Percentiles rank a stretch among this genome's conserved stretches.
Conservation (phyloP, 345 rosid species). For the Fremontodendron californicum region DNA sequence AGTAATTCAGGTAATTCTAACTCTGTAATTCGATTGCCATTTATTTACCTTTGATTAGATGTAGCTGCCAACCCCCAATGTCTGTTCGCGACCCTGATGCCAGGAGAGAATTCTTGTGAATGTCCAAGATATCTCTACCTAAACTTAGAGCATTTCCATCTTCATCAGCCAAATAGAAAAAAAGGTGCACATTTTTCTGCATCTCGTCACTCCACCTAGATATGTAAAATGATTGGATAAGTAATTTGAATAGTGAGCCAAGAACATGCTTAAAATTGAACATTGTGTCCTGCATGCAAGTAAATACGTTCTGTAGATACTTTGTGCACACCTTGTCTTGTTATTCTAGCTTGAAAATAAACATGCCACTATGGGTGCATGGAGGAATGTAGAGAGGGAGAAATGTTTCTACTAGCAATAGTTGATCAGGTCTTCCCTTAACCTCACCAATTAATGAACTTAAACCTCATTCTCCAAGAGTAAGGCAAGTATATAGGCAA, state of each 20-base stretch:
- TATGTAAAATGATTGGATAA: conserved; percentile 15
- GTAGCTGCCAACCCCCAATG: conserved; percentile 82
- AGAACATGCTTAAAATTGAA: background rate
- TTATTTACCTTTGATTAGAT: conserved; percentile 70
- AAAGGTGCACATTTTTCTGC: conserved; percentile 53
- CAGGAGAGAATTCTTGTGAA: conserved; percentile 40
- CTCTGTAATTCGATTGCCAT: background rate
- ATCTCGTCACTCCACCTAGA: conserved; percentile 42
- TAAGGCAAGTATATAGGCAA: background rate
- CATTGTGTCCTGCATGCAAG: background rate
- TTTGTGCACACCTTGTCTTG: no score
- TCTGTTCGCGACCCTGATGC: conserved; percentile 69
- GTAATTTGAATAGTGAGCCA: background rate
- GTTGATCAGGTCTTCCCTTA: no score
- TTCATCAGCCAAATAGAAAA: conserved; percentile 89
- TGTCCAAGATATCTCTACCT: conserved; percentile 30
- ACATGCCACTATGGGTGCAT: background rate
- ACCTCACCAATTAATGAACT: background rate
- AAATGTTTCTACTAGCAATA: no score
- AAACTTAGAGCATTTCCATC: conserved; percentile 53
- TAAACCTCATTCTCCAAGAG: background rate
- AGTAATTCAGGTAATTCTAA: background rate
- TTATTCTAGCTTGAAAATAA: background rate
- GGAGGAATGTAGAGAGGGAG: background rate
- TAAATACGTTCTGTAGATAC: background rate